Conservation (phyloP, 495 filamentous ascomycete species). For the Penicillium atrosanguineum region DNA sequence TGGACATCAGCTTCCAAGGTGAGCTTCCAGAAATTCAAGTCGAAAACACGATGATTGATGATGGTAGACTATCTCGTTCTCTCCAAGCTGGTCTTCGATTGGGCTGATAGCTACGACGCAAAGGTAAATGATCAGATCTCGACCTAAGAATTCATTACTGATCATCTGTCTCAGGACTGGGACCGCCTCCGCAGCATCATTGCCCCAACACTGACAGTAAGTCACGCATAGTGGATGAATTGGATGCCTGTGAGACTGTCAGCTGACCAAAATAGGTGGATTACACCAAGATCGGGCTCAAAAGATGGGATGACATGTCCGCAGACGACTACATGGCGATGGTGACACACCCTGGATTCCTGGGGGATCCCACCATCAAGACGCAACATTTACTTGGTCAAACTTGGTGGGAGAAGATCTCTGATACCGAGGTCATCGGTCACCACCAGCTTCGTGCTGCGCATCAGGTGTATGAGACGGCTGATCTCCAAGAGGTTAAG, state of each 20-base stretch:
- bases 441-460: conserved; percentile 78
- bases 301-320: conserved; percentile 68
- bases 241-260: background rate
- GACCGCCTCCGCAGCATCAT: conserved; percentile 66
- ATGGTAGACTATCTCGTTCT: conserved; percentile 24
- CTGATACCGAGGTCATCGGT: conserved; percentile 65
- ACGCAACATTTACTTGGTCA: conserved; percentile 78
- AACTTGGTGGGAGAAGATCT: conserved; percentile 67
- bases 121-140: conserved; percentile 37
- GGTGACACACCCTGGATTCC: conserved; percentile 61
- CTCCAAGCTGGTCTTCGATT: conserved; percentile 55
- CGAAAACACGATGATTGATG: background rate
- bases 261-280: conserved; percentile 46
- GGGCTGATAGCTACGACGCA: conserved; percentile 80
- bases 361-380: conserved; percentile 67
- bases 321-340: conserved; percentile 70
- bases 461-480: conserved; percentile 48
- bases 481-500: conserved; percentile 25
- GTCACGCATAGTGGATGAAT: conserved; percentile 18
- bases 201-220: conserved; percentile 59
- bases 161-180: conserved; percentile 54
- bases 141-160: background rate
- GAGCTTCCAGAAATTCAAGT: background rate
- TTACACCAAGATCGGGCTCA: conserved; percentile 72
- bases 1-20: conserved; percentile 32